Base-by-base conservation (phyloP, 1,139 yeast species). In the Kodamaea alishanica region DNA sequence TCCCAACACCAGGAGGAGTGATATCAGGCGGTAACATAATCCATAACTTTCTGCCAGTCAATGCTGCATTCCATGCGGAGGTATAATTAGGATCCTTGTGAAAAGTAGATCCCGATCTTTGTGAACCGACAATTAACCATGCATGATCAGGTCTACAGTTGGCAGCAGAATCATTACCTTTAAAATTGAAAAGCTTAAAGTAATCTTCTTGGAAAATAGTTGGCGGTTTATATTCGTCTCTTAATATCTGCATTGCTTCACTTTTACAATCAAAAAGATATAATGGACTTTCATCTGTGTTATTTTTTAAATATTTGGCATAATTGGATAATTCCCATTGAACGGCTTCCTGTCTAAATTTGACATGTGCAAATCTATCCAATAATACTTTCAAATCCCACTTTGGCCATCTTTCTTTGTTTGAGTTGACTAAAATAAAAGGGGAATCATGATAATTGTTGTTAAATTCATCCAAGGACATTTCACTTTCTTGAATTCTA, bases 61-160 rank as follows among this genome's bases (percentile, higher is more conserved):
- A 59, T 2, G 84, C 81, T 0, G 88, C 77, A 58, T 89, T 89
- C 96, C 96, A 89, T 0, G 96, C 96, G 39, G 85, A 79, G 0
- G 96, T 89, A 34, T 80, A 79, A 56, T 89, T 89, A 3, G 97
- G 97, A 54, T 89, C 97, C 52, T 89, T 88, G 59, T 89, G 97
- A 60, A 88, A 89, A 0, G 95, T 84, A 0, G 95, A 85, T 0
- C 96, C 97, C 11, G 89, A 80, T 36, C 95, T 61, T 23, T 65
- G 68, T 1, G 95, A 88, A 0, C 97, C 97, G 10, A 85, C 74
- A 33, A 89, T 89, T 28, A 89, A 67, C 97, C 97, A 89, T 8
- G 94, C 78, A 58, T 84, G 84, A 58, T 89, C 96, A 0, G 97
- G 97, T 38, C 96, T 72, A 47, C 85, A 81, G 33, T 67, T 43